A percentile compares a stretch with the other conserved stretches of the same genome.
These are phyloP conservation scores for Suillus americanus DNA, from an alignment of 768 basidiomycete species.

Conservation along the genomic window DNA sequence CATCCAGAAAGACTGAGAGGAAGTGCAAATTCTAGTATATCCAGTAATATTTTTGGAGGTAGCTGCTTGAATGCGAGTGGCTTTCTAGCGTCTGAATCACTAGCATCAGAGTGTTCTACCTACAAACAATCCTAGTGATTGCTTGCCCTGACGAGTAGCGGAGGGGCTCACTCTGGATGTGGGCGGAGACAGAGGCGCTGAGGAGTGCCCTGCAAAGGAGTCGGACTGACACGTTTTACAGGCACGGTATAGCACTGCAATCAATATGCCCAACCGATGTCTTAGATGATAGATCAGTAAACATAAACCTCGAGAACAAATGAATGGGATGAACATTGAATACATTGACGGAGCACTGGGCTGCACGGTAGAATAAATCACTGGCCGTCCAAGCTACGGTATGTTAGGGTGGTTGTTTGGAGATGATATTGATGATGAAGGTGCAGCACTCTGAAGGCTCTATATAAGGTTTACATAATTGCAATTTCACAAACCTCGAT, in stretches of 20 bases:
- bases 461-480: not conserved
- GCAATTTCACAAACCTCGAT: not conserved
- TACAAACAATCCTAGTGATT: not conserved
- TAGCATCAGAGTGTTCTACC: not conserved
- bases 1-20: slow-evolving; percentile 25
- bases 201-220: not conserved
- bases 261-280: not conserved
- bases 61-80: slow-evolving; percentile 1
- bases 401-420: not conserved
- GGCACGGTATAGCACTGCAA: not conserved
- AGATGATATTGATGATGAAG: not conserved
- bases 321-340: not conserved
- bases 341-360: not conserved
- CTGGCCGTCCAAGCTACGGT: not conserved
- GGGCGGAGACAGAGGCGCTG: not conserved
- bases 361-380: not conserved
- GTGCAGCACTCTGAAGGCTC: too few species aligned
- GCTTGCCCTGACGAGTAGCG: not conserved
- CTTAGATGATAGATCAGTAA: not conserved
- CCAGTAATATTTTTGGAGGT: slow-evolving; percentile 25
- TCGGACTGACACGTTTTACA: not conserved
- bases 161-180: not conserved
- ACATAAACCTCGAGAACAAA: not conserved
- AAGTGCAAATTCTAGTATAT: slow-evolving; percentile 24
- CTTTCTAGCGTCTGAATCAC: not conserved